A percentile compares a stretch with the other conserved stretches of the same genome.
These are phyloP conservation scores for Phytopythium litorale DNA, from an alignment of 352 stramenopile genomes.

Conservation along the genomic window DNA sequence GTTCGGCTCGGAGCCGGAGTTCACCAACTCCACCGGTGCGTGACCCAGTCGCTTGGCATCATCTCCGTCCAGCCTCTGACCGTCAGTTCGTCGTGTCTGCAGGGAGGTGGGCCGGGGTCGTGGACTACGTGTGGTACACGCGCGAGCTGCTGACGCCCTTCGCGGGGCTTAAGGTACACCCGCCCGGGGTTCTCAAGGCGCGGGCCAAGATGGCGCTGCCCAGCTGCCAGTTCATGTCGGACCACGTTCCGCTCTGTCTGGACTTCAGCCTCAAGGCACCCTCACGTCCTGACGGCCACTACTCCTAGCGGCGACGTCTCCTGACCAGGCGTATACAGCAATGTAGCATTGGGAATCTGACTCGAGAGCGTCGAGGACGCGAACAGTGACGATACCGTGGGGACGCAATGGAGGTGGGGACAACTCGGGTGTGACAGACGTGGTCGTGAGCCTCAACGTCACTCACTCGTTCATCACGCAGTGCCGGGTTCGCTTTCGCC, in stretches of 20 bases:
- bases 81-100: not conserved
- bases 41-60: not conserved
- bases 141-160: constrained; percentile 91
- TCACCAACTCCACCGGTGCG: constrained; percentile 97
- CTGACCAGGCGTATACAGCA: not conserved
- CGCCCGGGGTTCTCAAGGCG: constrained; percentile 83
- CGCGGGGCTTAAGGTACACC: constrained; percentile 91
- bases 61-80: not conserved
- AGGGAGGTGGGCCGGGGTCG: constrained; percentile 93
- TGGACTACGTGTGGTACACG: constrained; percentile 99
- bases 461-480: too few species aligned
- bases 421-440: too few species aligned
- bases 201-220: constrained; percentile 92
- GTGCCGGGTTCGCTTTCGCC: constrained; percentile 9
- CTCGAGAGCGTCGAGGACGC: too few species aligned
- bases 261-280: constrained; percentile 84
- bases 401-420: too few species aligned
- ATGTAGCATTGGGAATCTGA: not conserved
- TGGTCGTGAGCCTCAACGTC: too few species aligned
- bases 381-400: too few species aligned
- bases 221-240: constrained; percentile 94
- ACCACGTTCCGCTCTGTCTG: constrained; percentile 94
- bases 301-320: constrained; percentile 4
- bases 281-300: constrained; percentile 21
- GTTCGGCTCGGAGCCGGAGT: constrained; percentile 94